A percentile compares a stretch with the other conserved stretches of the same genome.
Evolutionary conservation across 1,139 yeast species (phyloP).

Genomic region (Geotrichum aggregatum): DNA sequence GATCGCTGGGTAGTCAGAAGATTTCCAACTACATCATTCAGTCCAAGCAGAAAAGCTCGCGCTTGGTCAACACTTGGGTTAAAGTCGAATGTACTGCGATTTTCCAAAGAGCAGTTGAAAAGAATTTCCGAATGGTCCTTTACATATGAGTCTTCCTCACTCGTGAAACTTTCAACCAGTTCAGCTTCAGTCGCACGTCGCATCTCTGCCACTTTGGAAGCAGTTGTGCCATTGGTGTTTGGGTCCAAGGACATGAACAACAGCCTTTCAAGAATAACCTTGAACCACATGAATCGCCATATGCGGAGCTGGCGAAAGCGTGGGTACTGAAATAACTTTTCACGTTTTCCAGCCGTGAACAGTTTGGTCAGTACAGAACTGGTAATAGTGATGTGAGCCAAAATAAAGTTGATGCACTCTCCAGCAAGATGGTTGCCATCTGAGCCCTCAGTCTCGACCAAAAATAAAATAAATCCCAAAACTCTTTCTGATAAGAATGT

Average conservation of each 20-base stretch:
- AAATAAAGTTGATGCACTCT: constrained; percentile 15
- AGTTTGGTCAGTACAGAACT: constrained; percentile 9
- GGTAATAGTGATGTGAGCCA: constrained; percentile 12
- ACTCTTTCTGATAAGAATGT: constrained; percentile 14
- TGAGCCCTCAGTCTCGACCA: constrained; percentile 13
- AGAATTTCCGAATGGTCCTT: constrained; percentile 14
- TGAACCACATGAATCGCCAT: constrained; percentile 22
- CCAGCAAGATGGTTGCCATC: constrained; percentile 19
- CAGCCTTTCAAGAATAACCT: constrained; percentile 17
- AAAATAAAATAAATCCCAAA: constrained; percentile 10
- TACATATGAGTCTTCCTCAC: constrained; percentile 14
- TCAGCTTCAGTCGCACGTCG: constrained; percentile 1
- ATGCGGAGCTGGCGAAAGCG: constrained; percentile 18
- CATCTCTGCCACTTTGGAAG: background rate
- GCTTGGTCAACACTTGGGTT: constrained; percentile 11
- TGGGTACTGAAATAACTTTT: constrained; percentile 19
- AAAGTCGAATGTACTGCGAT: constrained; percentile 1
- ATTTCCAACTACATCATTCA: constrained; percentile 5
- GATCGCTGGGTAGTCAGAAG: constrained; percentile 7
- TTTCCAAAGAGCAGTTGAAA: constrained; percentile 7
- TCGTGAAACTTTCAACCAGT: constrained; percentile 5
- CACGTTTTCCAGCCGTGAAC: constrained; percentile 10
- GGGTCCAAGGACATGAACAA: background rate
- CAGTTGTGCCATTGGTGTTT: background rate
- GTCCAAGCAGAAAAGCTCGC: constrained; percentile 9